Conservation (phyloP, 495 filamentous ascomycete species). For the Neurospora sp. region DNA sequence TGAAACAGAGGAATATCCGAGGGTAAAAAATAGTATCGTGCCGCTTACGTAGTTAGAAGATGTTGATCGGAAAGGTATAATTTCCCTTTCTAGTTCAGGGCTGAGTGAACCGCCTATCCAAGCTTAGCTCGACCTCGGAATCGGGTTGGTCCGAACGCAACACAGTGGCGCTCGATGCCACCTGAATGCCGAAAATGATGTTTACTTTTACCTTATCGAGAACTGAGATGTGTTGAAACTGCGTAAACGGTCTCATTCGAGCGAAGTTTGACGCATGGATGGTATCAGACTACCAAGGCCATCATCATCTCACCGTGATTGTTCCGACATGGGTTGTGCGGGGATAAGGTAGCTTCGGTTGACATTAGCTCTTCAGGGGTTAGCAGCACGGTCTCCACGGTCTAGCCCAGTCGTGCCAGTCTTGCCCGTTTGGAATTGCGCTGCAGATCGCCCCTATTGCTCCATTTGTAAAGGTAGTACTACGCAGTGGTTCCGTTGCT, state of each 20-base stretch:
- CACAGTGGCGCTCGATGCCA: neutral
- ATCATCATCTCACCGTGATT: neutral
- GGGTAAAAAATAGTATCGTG: neutral
- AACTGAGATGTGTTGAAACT: neutral
- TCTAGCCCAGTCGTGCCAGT: neutral
- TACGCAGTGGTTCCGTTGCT: neutral
- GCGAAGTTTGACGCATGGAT: neutral
- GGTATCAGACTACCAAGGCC: neutral
- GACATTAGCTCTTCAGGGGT: neutral
- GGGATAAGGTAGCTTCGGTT: neutral
- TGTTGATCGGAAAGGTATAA: constrained; percentile 1
- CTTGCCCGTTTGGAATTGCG: neutral
- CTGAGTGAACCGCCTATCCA: neutral
- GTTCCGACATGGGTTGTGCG: neutral
- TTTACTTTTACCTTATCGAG: neutral
- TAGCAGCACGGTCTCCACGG: neutral
- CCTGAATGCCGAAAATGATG: neutral
- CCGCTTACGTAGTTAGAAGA: neutral
- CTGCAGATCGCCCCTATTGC: neutral
- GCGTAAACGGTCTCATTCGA: neutral
- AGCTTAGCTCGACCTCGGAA: neutral
- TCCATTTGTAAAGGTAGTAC: neutral
- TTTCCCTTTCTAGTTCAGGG: neutral
- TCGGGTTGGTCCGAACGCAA: neutral
- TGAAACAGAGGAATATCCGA: neutral